Conservation (phyloP, 495 filamentous ascomycete genomes). For the Lindgomyces ingoldianus region DNA sequence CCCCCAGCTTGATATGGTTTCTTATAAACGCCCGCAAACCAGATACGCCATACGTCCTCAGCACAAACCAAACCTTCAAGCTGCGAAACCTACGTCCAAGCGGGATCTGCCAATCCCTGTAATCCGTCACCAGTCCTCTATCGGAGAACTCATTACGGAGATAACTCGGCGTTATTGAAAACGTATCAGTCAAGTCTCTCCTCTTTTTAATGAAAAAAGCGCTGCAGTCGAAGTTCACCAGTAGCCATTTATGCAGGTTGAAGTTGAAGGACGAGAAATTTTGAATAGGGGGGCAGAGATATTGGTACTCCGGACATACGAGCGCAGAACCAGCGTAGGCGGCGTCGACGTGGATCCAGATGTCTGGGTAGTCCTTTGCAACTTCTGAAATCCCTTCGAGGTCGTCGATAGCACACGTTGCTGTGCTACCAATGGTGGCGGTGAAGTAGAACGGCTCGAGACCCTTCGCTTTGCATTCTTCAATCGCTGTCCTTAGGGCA, state of each 20-base stretch:
- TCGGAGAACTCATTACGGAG: constrained; percentile 78
- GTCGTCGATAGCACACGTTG: constrained; percentile 83
- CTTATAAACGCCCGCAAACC: constrained; percentile 76
- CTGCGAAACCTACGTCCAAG: constrained; percentile 88
- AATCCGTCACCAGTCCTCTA: constrained; percentile 86
- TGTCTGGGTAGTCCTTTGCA: constrained; percentile 61
- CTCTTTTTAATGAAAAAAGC: constrained; percentile 55
- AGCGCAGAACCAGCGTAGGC: constrained; percentile 89
- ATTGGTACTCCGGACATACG: constrained; percentile 75
- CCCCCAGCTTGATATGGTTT: constrained; percentile 65
- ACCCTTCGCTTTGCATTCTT: constrained; percentile 61
- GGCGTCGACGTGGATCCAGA: constrained; percentile 97
- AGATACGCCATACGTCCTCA: constrained; percentile 79
- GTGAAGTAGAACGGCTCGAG: constrained; percentile 86
- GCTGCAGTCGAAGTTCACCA: constrained; percentile 85
- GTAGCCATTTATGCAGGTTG: constrained; percentile 98
- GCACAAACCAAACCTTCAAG: constrained; percentile 96
- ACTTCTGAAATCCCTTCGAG: constrained; percentile 69
- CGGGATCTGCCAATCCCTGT: constrained; percentile 98
- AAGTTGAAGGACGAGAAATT: constrained; percentile 85
- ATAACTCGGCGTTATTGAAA: constrained; percentile 82
- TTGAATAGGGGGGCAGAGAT: constrained; percentile 62
- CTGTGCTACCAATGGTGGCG: constrained; percentile 83
- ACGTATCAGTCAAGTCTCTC: constrained; percentile 70
- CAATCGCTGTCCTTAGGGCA: constrained; percentile 60